Evolutionary conservation across 495 filamentous ascomycete genomes (phyloP).

Genomic region (Chaetomidium leptoderma): DNA sequence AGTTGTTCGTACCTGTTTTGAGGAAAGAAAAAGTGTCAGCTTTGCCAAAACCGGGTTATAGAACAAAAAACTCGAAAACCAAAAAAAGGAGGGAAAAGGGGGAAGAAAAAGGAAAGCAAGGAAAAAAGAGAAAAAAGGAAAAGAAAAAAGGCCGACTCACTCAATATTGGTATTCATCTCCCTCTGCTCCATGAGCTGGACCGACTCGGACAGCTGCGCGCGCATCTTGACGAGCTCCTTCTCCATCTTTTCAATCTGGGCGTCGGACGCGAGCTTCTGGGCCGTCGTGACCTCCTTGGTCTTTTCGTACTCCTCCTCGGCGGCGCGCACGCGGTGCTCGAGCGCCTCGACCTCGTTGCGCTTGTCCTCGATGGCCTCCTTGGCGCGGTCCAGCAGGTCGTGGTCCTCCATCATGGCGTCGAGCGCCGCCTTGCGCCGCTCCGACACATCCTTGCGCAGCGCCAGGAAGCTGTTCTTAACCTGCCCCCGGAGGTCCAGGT

Average conservation of each 20-base stretch:
- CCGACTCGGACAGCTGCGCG: slow-evolving; percentile 73
- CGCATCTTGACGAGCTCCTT: slow-evolving; percentile 94
- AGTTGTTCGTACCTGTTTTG: slow-evolving; percentile 90
- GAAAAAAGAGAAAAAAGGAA: too few species aligned
- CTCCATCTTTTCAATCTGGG: slow-evolving; percentile 97
- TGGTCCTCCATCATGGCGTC: slow-evolving; percentile 87
- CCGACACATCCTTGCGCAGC: slow-evolving; percentile 82
- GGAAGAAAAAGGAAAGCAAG: too few species aligned
- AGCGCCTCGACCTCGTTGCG: slow-evolving; percentile 84
- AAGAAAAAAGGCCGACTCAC: slow-evolving; percentile 48
- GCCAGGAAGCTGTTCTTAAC: slow-evolving; percentile 72
- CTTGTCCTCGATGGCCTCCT: slow-evolving; percentile 93
- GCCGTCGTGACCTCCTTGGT: slow-evolving; percentile 82
- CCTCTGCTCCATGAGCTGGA: slow-evolving; percentile 88
- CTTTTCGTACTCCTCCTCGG: slow-evolving; percentile 90
- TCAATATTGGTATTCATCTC: slow-evolving; percentile 97
- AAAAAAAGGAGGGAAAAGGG: background rate
- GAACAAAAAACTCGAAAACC: too few species aligned
- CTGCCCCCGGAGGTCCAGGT: slow-evolving; percentile 74
- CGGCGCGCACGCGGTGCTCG: slow-evolving; percentile 76
- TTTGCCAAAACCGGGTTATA: too few species aligned
- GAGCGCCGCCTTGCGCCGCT: slow-evolving; percentile 71
- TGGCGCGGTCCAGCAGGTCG: slow-evolving; percentile 85
- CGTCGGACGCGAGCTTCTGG: slow-evolving; percentile 80
- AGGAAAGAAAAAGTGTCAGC: background rate